A percentile compares a stretch with the other conserved stretches of the same genome.
Evolutionary conservation across 208 protist genomes (phyloP).

Genomic region (Wallacemonas sp.): DNA sequence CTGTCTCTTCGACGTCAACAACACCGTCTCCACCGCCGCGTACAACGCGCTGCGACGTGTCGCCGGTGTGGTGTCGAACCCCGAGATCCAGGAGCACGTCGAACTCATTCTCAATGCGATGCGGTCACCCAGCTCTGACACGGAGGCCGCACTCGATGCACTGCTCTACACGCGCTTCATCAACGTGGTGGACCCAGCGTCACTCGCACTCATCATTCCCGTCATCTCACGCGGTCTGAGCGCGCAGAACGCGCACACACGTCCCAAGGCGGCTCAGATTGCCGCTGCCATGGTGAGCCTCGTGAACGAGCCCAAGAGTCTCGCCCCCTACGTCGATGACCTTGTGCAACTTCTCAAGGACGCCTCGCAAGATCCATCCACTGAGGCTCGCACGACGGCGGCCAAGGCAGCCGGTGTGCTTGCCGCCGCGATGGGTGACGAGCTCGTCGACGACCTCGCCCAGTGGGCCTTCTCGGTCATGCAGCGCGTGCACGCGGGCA

Average conservation of each 20-base stretch:
- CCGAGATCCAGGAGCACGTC: slow-evolving; percentile 91
- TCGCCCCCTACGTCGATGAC: slow-evolving; percentile 85
- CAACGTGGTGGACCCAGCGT: slow-evolving; percentile 90
- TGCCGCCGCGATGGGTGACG: slow-evolving; percentile 59
- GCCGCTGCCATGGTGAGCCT: slow-evolving; percentile 88
- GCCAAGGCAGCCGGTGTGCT: slow-evolving; percentile 88
- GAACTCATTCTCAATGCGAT: slow-evolving; percentile 88
- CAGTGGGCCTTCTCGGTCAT: slow-evolving; percentile 81
- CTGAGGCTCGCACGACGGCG: slow-evolving; percentile 81
- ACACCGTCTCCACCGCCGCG: slow-evolving; percentile 73
- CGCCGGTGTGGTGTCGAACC: slow-evolving; percentile 88
- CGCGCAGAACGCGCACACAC: slow-evolving; percentile 60
- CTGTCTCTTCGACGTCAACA: slow-evolving; percentile 90
- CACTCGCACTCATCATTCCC: slow-evolving; percentile 91
- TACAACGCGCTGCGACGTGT: slow-evolving; percentile 85
- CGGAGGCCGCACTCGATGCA: slow-evolving; percentile 87
- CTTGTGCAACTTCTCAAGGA: slow-evolving; percentile 85
- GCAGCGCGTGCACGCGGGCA: slow-evolving; percentile 57
- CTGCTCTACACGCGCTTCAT: slow-evolving; percentile 93
- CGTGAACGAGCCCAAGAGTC: slow-evolving; percentile 74
- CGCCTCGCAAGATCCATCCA: slow-evolving; percentile 78
- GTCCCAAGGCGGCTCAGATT: slow-evolving; percentile 92
- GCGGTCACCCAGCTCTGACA: slow-evolving; percentile 86
- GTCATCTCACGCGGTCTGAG: slow-evolving; percentile 84
- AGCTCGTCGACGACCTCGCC: slow-evolving; percentile 66